Conservation (phyloP, 177 flowering plant species). For the Vitis hybrid region DNA sequence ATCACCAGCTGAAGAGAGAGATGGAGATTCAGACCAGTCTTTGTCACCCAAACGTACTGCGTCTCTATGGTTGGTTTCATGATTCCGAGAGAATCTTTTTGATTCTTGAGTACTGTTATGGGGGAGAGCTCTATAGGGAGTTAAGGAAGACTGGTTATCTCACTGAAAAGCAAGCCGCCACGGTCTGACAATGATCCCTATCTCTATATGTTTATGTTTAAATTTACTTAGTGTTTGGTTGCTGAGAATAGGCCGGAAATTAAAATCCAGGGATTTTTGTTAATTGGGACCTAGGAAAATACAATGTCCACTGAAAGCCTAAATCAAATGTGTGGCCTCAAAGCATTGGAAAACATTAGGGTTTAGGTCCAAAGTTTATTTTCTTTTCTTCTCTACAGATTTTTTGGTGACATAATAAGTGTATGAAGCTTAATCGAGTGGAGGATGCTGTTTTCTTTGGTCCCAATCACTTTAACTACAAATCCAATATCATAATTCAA, state of each 20-base stretch:
- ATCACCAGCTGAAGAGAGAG: conserved; percentile 76
- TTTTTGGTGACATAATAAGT: no score
- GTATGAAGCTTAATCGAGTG: no score
- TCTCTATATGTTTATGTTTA: not conserved
- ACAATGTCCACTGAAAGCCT: no score
- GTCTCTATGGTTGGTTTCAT: conserved; percentile 89
- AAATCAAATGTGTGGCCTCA: no score
- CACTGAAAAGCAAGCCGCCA: conserved; percentile 80
- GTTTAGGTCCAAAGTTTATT: no score
- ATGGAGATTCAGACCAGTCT: conserved; percentile 85
- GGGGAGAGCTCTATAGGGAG: conserved; percentile 79
- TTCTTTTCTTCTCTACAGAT: no score
- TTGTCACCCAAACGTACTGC: conserved; percentile 74
- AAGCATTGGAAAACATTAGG: no score
- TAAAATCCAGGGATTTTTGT: not conserved
- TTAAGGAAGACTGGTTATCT: conserved; percentile 52
- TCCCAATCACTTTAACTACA: no score
- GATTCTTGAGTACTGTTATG: conserved; percentile 83
- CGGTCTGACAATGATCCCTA: conserved; percentile 32
- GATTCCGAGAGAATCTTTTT: conserved; percentile 75
- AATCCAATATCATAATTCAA: not conserved
- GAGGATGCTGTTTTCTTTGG: not conserved
- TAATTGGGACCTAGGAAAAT: no score
- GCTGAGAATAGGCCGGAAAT: not conserved
- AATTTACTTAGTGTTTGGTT: not conserved